Conservation (phyloP, 805 yeast genomes). For the Metschnikowia sp. region DNA sequence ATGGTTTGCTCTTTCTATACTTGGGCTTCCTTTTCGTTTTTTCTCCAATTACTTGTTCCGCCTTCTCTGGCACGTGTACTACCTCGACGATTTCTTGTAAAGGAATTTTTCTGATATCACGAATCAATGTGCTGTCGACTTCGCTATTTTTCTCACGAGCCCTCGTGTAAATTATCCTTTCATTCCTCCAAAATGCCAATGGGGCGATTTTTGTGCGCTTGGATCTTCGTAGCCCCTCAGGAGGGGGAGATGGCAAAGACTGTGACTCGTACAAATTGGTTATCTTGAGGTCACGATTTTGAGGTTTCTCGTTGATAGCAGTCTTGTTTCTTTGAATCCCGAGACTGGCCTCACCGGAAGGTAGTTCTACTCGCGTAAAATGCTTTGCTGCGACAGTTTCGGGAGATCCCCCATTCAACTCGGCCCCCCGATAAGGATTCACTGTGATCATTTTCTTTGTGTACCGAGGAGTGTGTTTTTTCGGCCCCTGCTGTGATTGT, state of each 20-base stretch:
- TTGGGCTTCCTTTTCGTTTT: background rate
- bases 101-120: slow-evolving; percentile 36
- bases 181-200: slow-evolving; percentile 82
- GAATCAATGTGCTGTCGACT: slow-evolving; percentile 40
- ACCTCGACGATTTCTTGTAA: slow-evolving; percentile 59
- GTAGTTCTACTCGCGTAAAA: no score
- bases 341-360: no score
- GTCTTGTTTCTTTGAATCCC: no score
- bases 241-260: slow-evolving; percentile 42
- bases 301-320: no score
- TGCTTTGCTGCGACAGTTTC: no score
- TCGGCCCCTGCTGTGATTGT: no score
- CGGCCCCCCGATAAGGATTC: no score
- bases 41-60: background rate
- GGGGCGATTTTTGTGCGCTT: slow-evolving; percentile 65
- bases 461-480: no score
- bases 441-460: no score
- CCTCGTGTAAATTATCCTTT: slow-evolving; percentile 57
- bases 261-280: background rate
- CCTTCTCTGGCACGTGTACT: slow-evolving; percentile 44
- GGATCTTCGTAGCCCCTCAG: slow-evolving; percentile 58
- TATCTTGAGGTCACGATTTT: no score
- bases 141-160: slow-evolving; percentile 35
- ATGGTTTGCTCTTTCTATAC: background rate
- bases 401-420: no score